Evolutionary conservation across 1,139 yeast genomes (phyloP).

Genomic region (Debaryomyces coudertii): DNA sequence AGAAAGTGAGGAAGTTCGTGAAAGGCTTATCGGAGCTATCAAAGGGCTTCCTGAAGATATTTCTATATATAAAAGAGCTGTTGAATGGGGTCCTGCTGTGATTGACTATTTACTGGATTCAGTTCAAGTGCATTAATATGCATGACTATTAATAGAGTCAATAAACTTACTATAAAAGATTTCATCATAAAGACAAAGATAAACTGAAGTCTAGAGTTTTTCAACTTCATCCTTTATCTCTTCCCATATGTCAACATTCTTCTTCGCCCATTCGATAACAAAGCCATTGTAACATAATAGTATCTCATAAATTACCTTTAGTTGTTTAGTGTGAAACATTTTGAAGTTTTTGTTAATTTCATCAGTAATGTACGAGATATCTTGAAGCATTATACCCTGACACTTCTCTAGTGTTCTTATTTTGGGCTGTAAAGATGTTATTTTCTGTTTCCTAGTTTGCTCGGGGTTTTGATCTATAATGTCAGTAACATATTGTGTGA

Average conservation of each 20-base stretch:
- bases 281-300: conserved; percentile 57
- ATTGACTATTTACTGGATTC: conserved; percentile 38
- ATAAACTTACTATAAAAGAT: neutral
- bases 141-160: neutral
- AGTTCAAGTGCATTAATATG: neutral
- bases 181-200: neutral
- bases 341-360: conserved; percentile 53
- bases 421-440: conserved; percentile 53
- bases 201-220: conserved; percentile 21
- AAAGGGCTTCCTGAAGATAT: conserved; percentile 59
- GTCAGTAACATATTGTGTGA: conserved; percentile 67
- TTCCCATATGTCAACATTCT: conserved; percentile 74
- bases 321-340: conserved; percentile 54
- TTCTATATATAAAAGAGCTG: conserved; percentile 61
- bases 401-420: conserved; percentile 60
- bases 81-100: conserved; percentile 69
- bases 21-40: conserved; percentile 58
- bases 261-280: conserved; percentile 69
- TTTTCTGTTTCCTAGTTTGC: conserved; percentile 60
- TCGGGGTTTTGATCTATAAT: conserved; percentile 75
- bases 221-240: conserved; percentile 56
- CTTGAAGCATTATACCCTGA: conserved; percentile 58
- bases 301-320: conserved; percentile 45
- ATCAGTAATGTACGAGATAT: conserved; percentile 55
- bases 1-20: conserved; percentile 41